These are phyloP conservation scores for Linnemannia hyalina DNA, from an alignment of 192 early-diverging fungal genomes.

Conservation along the genomic window DNA sequence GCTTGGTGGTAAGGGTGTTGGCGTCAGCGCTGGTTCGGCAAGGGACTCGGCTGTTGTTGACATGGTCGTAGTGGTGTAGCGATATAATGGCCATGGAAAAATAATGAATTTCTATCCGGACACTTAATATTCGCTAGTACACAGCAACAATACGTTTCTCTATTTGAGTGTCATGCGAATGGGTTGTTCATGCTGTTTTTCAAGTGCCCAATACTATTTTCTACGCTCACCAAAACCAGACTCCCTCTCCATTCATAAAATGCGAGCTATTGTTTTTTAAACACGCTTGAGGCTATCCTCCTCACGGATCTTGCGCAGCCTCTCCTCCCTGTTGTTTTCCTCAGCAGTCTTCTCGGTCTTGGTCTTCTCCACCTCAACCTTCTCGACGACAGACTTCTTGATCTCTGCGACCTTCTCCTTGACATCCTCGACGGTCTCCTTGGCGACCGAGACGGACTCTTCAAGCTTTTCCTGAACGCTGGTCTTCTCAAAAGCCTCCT, in stretches of 20 bases:
- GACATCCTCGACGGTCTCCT: slow-evolving; percentile 41
- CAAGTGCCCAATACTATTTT: background rate
- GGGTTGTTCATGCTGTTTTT: slow-evolving; percentile 1
- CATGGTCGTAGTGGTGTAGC: background rate
- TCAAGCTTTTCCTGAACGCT: slow-evolving; percentile 30
- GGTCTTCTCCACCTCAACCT: slow-evolving; percentile 28
- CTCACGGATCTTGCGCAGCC: slow-evolving; percentile 39
- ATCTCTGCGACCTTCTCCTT: slow-evolving; percentile 47
- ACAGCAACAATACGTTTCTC: background rate
- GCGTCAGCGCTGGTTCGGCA: background rate
- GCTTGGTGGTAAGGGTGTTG: background rate
- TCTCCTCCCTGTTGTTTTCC: slow-evolving; percentile 22
- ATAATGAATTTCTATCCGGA: too few species aligned
- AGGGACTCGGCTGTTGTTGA: background rate
- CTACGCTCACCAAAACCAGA: background rate
- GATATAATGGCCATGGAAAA: background rate
- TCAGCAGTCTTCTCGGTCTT: slow-evolving; percentile 22
- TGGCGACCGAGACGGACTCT: slow-evolving; percentile 24
- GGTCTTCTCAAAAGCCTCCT: slow-evolving; percentile 20
- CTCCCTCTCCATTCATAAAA: too few species aligned
- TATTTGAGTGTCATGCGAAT: background rate
- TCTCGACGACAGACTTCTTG: slow-evolving; percentile 38
- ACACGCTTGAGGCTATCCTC: slow-evolving; percentile 51
- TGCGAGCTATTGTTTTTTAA: slow-evolving; percentile 8
- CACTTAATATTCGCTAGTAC: too few species aligned